phyloP scores from a whole-genome alignment of 2,329 filamentous ascomycete species.

The Metarhizium album region DNA sequence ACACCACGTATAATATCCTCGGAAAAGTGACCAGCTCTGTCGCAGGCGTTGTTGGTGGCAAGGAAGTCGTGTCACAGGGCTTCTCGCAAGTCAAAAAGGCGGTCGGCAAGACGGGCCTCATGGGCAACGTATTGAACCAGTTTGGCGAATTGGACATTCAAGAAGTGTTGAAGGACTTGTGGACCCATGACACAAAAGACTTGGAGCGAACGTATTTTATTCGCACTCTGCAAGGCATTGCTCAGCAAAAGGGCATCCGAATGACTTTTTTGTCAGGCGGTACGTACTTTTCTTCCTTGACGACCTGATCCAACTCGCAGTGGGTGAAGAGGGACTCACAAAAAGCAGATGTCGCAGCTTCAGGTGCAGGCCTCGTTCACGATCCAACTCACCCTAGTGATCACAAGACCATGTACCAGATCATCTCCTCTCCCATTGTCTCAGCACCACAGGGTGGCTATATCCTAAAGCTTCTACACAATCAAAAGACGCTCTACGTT shows the following conservation, averaged over 20 bases:
- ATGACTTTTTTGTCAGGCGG: conserved; percentile 95
- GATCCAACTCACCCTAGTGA: conserved; percentile 84
- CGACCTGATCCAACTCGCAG: neutral
- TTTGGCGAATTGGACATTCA: conserved; percentile 94
- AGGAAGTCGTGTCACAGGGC: conserved; percentile 81
- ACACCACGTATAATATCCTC: conserved; percentile 89
- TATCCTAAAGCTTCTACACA: conserved; percentile 90
- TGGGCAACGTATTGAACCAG: conserved; percentile 90
- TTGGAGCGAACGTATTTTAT: conserved; percentile 94
- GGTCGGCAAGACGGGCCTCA: conserved; percentile 86
- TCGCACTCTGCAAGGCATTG: conserved; percentile 86
- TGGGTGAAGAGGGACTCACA: neutral
- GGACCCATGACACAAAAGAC: conserved; percentile 97
- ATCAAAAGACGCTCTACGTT: conserved; percentile 84
- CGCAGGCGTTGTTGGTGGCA: conserved; percentile 89
- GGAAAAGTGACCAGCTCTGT: conserved; percentile 93
- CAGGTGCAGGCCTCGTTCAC: conserved; percentile 86
- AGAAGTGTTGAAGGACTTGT: conserved; percentile 90
- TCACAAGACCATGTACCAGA: conserved; percentile 99
- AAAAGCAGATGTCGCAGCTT: conserved; percentile 64
- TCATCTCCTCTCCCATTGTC: conserved; percentile 87
- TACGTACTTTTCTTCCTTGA: conserved; percentile 24
- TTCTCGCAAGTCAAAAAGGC: conserved; percentile 95
- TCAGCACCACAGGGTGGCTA: conserved; percentile 78
- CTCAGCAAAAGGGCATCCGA: conserved; percentile 86